A percentile compares a stretch with the other conserved stretches of the same genome.
Conservation (phyloP, 495 filamentous ascomycete species). For the Staphylotrichum longicolle region DNA sequence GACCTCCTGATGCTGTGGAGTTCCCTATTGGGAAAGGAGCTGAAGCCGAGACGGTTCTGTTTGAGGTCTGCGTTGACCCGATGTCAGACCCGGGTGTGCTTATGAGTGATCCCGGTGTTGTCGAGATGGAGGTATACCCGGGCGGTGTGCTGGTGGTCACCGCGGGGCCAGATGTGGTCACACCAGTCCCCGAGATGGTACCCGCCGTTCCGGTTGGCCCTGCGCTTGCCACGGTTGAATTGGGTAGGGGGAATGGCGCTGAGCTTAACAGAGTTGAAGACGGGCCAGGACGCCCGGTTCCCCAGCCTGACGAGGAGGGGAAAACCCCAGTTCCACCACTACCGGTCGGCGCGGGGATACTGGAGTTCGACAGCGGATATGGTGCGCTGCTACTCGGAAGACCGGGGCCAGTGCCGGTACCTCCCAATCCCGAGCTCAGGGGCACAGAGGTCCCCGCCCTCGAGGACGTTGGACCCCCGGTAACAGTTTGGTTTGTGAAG, state of each 20-base stretch:
- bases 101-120: not conserved
- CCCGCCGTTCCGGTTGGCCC: constrained; percentile 8
- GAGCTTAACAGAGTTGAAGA: constrained; percentile 3
- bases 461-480: constrained; percentile 1
- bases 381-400: constrained; percentile 8
- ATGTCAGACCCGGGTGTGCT: too few species aligned
- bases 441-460: not conserved
- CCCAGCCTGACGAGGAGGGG: not conserved
- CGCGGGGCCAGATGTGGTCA: not conserved
- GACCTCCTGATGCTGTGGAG: not conserved
- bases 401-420: constrained; percentile 5
- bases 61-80: too few species aligned
- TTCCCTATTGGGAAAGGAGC: not conserved
- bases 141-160: constrained; percentile 13
- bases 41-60: not conserved
- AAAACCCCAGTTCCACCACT: not conserved
- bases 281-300: constrained; percentile 6
- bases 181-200: not conserved
- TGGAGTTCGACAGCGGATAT: constrained; percentile 21
- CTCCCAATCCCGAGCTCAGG: not conserved
- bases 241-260: constrained; percentile 27
- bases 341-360: not conserved
- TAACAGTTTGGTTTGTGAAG: constrained; percentile 3
- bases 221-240: not conserved
- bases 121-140: constrained; percentile 25